Evolutionary conservation across 805 yeast genomes (phyloP).

Genomic region (Kazachstania viticola): DNA sequence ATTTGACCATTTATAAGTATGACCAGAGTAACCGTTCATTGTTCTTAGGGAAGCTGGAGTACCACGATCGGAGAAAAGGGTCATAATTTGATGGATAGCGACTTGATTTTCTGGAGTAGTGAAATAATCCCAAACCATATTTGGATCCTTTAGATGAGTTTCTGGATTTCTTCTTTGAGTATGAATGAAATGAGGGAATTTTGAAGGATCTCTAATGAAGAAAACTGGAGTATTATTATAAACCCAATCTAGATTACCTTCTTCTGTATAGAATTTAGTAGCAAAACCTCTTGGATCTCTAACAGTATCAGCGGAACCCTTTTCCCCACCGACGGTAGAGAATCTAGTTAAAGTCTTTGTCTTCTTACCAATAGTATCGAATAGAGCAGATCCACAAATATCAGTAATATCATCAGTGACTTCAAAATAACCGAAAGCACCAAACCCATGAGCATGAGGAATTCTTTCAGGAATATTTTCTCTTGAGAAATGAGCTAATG

Average conservation of each 20-base stretch:
- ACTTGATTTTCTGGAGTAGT: conserved; percentile 38
- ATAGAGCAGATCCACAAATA: conserved; percentile 31
- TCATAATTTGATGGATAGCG: conserved; percentile 44
- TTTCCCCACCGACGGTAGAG: conserved; percentile 82
- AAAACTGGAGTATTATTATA: conserved; percentile 81
- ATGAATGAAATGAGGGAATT: conserved; percentile 82
- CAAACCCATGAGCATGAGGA: conserved; percentile 58
- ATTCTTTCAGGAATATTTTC: conserved; percentile 59
- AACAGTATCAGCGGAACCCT: conserved; percentile 70
- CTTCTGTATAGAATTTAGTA: conserved; percentile 69
- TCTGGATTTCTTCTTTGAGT: conserved; percentile 78
- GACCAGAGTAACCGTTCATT: conserved; percentile 58
- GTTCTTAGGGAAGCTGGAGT: conserved; percentile 42
- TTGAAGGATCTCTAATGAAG: conserved; percentile 64
- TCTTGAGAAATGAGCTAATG: conserved; percentile 48
- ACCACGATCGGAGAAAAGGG: conserved; percentile 50
- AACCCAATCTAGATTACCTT: conserved; percentile 77
- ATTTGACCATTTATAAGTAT: conserved; percentile 48
- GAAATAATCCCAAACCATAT: conserved; percentile 47
- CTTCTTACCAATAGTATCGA: conserved; percentile 34
- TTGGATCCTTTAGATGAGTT: conserved; percentile 38
- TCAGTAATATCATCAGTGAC: conserved; percentile 47
- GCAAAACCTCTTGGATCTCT: conserved; percentile 86
- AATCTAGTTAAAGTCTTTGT: conserved; percentile 37
- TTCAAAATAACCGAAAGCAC: conserved; percentile 49